Conservation (phyloP, 352 stramenopile species). For the Saprolegnia diclina region DNA sequence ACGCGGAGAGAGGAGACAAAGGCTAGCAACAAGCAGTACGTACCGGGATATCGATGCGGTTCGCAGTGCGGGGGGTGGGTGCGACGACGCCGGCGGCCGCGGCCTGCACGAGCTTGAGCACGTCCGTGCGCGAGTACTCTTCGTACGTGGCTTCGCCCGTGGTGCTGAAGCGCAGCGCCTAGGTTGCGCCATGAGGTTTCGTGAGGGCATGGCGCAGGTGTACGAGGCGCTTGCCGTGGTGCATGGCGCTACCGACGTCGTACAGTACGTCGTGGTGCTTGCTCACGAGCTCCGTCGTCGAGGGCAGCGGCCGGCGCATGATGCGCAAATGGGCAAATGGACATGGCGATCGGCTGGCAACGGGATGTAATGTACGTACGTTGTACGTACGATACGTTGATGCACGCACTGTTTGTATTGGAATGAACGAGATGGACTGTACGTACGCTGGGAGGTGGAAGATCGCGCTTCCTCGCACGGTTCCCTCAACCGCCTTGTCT, state of each 20-base stretch:
- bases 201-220: background rate
- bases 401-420: background rate
- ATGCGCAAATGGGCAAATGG: background rate
- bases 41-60: slow-evolving; percentile 11
- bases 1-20: background rate
- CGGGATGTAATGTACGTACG: background rate
- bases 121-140: slow-evolving; percentile 46
- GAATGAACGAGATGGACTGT: background rate
- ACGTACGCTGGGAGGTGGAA: background rate
- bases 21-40: background rate
- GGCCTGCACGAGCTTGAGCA: slow-evolving; percentile 53
- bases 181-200: background rate
- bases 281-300: slow-evolving; percentile 1
- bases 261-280: slow-evolving; percentile 1
- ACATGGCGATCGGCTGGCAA: background rate
- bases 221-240: slow-evolving; percentile 7
- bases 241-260: slow-evolving; percentile 1
- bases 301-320: background rate
- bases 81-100: slow-evolving; percentile 31
- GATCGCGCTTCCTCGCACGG: background rate
- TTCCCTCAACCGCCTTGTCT: background rate
- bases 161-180: slow-evolving; percentile 43
- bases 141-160: slow-evolving; percentile 45
- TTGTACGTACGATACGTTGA: background rate
- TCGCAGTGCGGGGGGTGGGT: no score